phyloP scores from a whole-genome alignment of 139 green algal species.

The Volvox reticuliferus region DNA sequence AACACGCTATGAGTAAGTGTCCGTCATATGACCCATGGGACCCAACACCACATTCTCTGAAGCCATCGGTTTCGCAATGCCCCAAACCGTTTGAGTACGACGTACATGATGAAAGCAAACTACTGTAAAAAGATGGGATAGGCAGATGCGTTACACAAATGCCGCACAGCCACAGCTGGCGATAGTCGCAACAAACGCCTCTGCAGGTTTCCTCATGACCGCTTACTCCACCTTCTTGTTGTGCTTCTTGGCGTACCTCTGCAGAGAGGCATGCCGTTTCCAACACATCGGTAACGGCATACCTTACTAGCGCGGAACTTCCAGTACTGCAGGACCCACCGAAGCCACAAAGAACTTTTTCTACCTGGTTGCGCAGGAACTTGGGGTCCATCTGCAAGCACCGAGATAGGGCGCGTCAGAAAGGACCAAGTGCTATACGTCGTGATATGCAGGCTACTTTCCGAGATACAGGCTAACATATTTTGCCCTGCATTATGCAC shows the following conservation, averaged over 20 bases:
- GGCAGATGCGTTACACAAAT: conserved; percentile 12
- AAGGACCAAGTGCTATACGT: background rate
- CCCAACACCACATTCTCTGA: too few species aligned
- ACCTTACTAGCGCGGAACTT: background rate
- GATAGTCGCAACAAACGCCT: background rate
- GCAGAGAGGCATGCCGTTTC: conserved; percentile 39
- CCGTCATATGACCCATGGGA: too few species aligned
- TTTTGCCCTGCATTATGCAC: background rate
- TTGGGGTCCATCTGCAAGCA: conserved; percentile 91
- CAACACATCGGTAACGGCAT: background rate
- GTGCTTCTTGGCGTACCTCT: conserved; percentile 93
- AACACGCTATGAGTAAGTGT: too few species aligned
- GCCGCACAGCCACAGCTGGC: conserved; percentile 3
- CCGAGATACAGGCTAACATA: background rate
- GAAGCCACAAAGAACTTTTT: background rate
- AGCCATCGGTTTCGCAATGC: too few species aligned
- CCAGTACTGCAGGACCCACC: background rate
- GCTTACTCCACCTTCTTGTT: conserved; percentile 71
- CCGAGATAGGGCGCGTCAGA: background rate
- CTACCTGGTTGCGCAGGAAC: conserved; percentile 93
- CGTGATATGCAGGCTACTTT: background rate
- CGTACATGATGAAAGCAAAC: background rate
- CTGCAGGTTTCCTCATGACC: conserved; percentile 8
- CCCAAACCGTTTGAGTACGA: background rate
- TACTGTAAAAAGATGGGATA: too few species aligned